Percentiles rank a stretch among this genome's conserved stretches.
These are phyloP conservation scores for Echites panduratus DNA, from an alignment of 257 asterid species.

Conservation along the genomic window DNA sequence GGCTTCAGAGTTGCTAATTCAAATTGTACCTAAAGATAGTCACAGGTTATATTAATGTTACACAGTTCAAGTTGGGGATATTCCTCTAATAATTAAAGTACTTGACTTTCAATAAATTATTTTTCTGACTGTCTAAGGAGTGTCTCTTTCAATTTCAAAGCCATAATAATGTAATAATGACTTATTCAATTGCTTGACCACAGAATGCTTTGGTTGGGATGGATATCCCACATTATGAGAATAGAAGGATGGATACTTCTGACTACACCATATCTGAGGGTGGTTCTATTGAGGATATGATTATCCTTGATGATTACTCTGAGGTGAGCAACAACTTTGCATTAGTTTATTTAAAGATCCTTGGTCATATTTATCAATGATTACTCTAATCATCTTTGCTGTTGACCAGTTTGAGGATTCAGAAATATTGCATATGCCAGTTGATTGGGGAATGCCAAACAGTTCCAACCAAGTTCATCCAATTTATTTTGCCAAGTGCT, in stretches of 20 bases:
- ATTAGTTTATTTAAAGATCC: not conserved
- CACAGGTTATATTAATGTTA: not conserved
- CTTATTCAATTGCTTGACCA: constrained; percentile 22
- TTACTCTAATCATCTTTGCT: constrained; percentile 6
- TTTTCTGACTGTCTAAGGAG: not conserved
- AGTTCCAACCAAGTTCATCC: constrained; percentile 56
- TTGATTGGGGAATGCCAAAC: constrained; percentile 61
- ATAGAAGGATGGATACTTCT: constrained; percentile 38
- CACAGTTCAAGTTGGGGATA: not conserved
- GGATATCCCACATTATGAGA: constrained; percentile 57
- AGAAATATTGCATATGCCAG: constrained; percentile 30
- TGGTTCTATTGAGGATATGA: constrained; percentile 39
- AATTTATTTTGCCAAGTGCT: constrained; percentile 68
- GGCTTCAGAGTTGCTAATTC: not conserved
- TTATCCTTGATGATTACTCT: constrained; percentile 37
- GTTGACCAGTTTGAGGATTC: constrained; percentile 46
- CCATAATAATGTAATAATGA: constrained; percentile 16
- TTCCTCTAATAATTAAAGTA: not conserved
- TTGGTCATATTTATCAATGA: not conserved
- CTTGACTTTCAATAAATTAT: not conserved
- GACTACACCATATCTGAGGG: constrained; percentile 35
- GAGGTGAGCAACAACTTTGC: constrained; percentile 37
- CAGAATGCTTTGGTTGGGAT: constrained; percentile 72
- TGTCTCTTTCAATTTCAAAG: not conserved
- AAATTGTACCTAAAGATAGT: not conserved